Evolutionary conservation across 805 yeast species (phyloP).

Genomic region (Saccharomycopsis oosterbeekiorum): DNA sequence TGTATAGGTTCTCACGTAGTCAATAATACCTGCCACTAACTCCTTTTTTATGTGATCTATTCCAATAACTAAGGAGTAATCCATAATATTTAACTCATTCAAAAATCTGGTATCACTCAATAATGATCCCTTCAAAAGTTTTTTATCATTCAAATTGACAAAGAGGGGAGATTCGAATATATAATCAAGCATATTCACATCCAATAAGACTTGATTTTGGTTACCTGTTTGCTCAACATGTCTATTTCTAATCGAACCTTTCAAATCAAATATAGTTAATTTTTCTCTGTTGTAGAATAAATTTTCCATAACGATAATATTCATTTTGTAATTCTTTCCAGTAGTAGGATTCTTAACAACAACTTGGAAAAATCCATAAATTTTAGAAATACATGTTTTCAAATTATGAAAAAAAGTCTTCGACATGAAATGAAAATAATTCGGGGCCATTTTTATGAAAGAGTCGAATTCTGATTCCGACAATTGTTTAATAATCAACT

Average conservation of each 20-base stretch:
- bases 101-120: conserved; percentile 93
- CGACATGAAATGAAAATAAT: conserved; percentile 90
- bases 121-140: conserved; percentile 72
- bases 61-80: conserved; percentile 90
- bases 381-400: conserved; percentile 89
- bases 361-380: conserved; percentile 92
- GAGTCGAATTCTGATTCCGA: conserved; percentile 86
- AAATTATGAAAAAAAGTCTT: conserved; percentile 91
- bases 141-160: conserved; percentile 86
- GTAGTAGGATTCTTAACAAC: conserved; percentile 72
- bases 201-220: conserved; percentile 87
- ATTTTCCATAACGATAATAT: conserved; percentile 92
- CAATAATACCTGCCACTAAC: conserved; percentile 86
- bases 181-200: conserved; percentile 97
- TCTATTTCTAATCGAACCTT: conserved; percentile 96
- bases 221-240: conserved; percentile 95
- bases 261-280: conserved; percentile 83
- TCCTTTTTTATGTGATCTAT: conserved; percentile 55
- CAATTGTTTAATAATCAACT: conserved; percentile 82
- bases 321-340: conserved; percentile 74
- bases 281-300: conserved; percentile 77
- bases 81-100: conserved; percentile 98
- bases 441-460: conserved; percentile 91
- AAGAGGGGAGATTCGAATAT: conserved; percentile 93
- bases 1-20: conserved; percentile 90